phyloP scores from a whole-genome alignment of 2,329 filamentous ascomycete genomes.

The Penicillium sp. region DNA sequence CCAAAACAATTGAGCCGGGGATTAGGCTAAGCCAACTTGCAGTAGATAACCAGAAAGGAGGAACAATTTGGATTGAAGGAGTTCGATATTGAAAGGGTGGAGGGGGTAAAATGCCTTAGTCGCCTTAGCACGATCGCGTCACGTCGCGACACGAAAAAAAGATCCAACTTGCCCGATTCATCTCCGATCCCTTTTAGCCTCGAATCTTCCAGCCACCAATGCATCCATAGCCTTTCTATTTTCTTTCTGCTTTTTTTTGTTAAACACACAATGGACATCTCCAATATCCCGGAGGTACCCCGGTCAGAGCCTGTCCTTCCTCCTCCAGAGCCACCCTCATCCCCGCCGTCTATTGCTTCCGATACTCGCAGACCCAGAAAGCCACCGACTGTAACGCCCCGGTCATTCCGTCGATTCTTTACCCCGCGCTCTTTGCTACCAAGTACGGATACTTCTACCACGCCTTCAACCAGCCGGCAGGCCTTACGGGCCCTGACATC shows the following conservation, averaged over 20 bases:
- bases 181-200: constrained; percentile 19
- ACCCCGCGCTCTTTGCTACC: constrained; percentile 40
- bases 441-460: constrained; percentile 26
- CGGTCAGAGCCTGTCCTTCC: constrained; percentile 30
- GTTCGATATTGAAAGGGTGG: not conserved
- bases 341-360: constrained; percentile 36
- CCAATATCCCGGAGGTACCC: constrained; percentile 28
- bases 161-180: constrained; percentile 15
- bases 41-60: not conserved
- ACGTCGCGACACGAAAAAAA: constrained; percentile 21
- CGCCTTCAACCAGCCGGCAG: constrained; percentile 37
- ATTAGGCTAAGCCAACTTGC: not conserved
- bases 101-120: constrained; percentile 2
- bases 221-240: constrained; percentile 6
- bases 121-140: constrained; percentile 19
- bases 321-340: constrained; percentile 33
- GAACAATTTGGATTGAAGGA: not conserved
- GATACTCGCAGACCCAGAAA: constrained; percentile 37
- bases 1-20: not conserved
- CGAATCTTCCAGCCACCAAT: constrained; percentile 10
- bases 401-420: constrained; percentile 45
- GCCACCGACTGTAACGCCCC: constrained; percentile 43
- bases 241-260: constrained; percentile 14
- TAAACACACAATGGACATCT: constrained; percentile 26
- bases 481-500: constrained; percentile 39